These are phyloP conservation scores for Alternaria postmessia DNA, from an alignment of 2,329 filamentous ascomycete species.

Conservation along the genomic window DNA sequence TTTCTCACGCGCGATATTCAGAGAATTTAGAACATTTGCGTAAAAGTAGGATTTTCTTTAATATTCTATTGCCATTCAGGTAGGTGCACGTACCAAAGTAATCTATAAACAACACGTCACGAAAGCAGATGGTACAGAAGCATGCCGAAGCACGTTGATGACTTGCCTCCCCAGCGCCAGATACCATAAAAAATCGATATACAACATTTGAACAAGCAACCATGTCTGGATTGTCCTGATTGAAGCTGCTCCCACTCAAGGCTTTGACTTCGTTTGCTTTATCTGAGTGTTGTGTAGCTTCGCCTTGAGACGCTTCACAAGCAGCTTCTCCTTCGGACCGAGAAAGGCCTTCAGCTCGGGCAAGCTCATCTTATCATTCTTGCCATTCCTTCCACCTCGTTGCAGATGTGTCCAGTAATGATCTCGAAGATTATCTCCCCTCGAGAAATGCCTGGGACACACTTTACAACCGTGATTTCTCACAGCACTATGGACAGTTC, in stretches of 20 bases:
- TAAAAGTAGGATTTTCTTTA: background rate
- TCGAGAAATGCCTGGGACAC: slow-evolving; percentile 25
- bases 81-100: background rate
- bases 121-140: background rate
- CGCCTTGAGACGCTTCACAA: slow-evolving; percentile 22
- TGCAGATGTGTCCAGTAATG: slow-evolving; percentile 39
- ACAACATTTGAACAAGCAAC: background rate
- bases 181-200: background rate
- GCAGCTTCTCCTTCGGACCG: slow-evolving; percentile 24
- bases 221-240: background rate
- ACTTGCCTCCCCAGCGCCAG: slow-evolving; percentile 19
- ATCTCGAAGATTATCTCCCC: slow-evolving; percentile 35
- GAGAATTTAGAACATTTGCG: background rate
- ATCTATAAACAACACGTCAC: background rate
- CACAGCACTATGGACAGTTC: slow-evolving; percentile 21
- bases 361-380: slow-evolving; percentile 28
- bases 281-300: slow-evolving; percentile 2
- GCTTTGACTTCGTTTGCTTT: background rate
- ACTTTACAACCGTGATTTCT: slow-evolving; percentile 24
- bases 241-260: background rate
- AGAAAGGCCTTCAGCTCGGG: slow-evolving; percentile 26
- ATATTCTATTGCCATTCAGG: background rate
- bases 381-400: slow-evolving; percentile 26
- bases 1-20: too few relatives aligned
- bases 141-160: slow-evolving; percentile 3